Conservation (phyloP, 805 yeast genomes). For the Metschnikowia koreensis region DNA sequence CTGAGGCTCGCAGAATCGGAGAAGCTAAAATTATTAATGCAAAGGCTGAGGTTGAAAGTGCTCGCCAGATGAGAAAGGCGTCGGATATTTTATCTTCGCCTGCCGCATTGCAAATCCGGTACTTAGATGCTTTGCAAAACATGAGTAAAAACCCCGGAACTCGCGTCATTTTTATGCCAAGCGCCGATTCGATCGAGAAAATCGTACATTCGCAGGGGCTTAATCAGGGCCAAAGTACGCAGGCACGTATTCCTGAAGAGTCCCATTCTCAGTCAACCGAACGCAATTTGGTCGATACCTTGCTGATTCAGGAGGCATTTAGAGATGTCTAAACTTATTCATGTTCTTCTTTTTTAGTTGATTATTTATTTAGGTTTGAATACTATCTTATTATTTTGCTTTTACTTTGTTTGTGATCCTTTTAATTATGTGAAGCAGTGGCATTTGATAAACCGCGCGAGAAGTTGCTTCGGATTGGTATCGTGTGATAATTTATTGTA, state of each 20-base stretch:
- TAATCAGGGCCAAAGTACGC: constrained; percentile 4
- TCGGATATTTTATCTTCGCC: constrained; percentile 73
- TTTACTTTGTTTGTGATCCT: background rate
- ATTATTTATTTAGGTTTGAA: background rate
- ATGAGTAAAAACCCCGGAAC: constrained; percentile 63
- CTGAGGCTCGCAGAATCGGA: constrained; percentile 73
- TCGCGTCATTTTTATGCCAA: constrained; percentile 76
- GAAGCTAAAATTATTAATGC: constrained; percentile 75
- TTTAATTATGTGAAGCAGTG: no score
- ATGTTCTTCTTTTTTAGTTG: background rate
- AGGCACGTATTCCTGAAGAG: constrained; percentile 10
- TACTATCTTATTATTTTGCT: background rate
- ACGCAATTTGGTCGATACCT: constrained; percentile 14
- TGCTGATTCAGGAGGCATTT: constrained; percentile 21
- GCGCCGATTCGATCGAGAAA: constrained; percentile 41
- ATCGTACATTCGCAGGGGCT: constrained; percentile 27
- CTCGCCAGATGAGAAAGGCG: constrained; percentile 74
- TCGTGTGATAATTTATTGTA: no score
- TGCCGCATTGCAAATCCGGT: constrained; percentile 76
- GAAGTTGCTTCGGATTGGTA: no score
- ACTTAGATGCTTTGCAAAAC: constrained; percentile 73
- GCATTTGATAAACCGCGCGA: background rate
- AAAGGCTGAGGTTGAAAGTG: constrained; percentile 72
- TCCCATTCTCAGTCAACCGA: constrained; percentile 3
- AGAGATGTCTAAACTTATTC: constrained; percentile 1